Percentiles rank a stretch among this genome's conserved stretches.
phyloP scores from a whole-genome alignment of 768 basidiomycete species.

The Cystoderma amianthinum region DNA sequence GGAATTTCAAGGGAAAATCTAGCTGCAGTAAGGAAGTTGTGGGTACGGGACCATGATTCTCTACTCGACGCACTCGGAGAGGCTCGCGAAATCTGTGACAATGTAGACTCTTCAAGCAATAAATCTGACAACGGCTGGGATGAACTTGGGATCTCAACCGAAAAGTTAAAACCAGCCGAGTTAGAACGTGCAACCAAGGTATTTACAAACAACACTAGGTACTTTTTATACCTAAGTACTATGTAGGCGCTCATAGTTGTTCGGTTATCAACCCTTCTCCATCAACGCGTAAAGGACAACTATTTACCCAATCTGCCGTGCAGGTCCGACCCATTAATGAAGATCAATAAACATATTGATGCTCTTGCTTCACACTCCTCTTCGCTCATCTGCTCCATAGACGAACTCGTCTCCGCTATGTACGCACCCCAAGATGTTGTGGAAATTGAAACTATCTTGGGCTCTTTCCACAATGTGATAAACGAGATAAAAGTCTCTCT shows the following conservation, averaged over 20 bases:
- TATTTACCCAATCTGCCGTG: slow-evolving; percentile 25
- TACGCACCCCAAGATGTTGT: slow-evolving; percentile 54
- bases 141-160: slow-evolving; percentile 48
- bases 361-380: slow-evolving; percentile 42
- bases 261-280: slow-evolving; percentile 52
- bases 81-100: slow-evolving; percentile 44
- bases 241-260: slow-evolving; percentile 52
- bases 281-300: slow-evolving; percentile 47
- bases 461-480: slow-evolving; percentile 27
- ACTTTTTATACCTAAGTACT: too few species aligned
- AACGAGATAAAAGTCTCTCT: slow-evolving; percentile 25
- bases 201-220: too few species aligned
- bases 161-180: slow-evolving; percentile 41
- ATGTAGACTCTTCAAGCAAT: slow-evolving; percentile 23
- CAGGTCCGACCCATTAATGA: slow-evolving; percentile 8
- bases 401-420: slow-evolving; percentile 62
- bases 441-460: slow-evolving; percentile 31
- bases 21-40: slow-evolving; percentile 46
- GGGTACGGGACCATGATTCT: slow-evolving; percentile 44
- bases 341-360: slow-evolving; percentile 34
- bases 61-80: slow-evolving; percentile 59
- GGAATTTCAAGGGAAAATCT: slow-evolving; percentile 51
- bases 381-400: slow-evolving; percentile 44
- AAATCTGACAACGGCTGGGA: slow-evolving; percentile 55
- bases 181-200: slow-evolving; percentile 57